Evolutionary conservation across 352 stramenopile species (phyloP).

Genomic region (Phytophthora lateralis): DNA sequence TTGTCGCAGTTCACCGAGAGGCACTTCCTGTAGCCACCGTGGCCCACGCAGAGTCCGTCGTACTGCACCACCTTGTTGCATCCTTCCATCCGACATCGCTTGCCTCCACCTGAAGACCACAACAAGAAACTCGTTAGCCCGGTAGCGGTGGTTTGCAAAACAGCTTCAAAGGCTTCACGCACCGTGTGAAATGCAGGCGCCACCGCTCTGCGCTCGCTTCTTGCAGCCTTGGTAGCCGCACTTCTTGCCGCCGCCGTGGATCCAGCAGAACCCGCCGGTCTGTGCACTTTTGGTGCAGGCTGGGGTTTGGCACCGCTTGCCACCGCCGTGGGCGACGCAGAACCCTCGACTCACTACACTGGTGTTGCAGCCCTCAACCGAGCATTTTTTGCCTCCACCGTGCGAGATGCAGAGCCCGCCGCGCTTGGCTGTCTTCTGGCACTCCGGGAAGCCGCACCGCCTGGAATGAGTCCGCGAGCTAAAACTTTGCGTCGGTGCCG

Average conservation of each 20-base stretch:
- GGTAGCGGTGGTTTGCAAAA: not conserved
- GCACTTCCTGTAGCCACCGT: slow-evolving; percentile 62
- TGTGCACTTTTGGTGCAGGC: slow-evolving; percentile 46
- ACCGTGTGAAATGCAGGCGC: slow-evolving; percentile 61
- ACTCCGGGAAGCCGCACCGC: slow-evolving; percentile 55
- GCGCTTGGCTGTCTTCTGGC: slow-evolving; percentile 55
- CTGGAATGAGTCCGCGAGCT: slow-evolving; percentile 15
- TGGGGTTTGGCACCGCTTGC: slow-evolving; percentile 48
- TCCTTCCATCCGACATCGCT: slow-evolving; percentile 50
- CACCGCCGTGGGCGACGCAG: slow-evolving; percentile 66
- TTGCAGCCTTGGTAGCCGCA: slow-evolving; percentile 52
- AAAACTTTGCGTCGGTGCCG: not conserved
- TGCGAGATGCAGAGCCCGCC: slow-evolving; percentile 62
- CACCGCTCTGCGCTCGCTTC: slow-evolving; percentile 61
- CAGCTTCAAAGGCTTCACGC: not conserved
- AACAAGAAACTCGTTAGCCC: slow-evolving; percentile 9
- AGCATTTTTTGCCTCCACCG: slow-evolving; percentile 59
- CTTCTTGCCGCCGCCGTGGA: slow-evolving; percentile 68
- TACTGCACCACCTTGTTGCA: slow-evolving; percentile 76
- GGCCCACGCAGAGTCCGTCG: slow-evolving; percentile 57
- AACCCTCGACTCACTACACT: slow-evolving; percentile 62
- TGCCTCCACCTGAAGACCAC: slow-evolving; percentile 43
- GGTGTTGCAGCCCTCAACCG: slow-evolving; percentile 52
- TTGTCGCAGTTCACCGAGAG: slow-evolving; percentile 51
- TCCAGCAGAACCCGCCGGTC: slow-evolving; percentile 50